Evolutionary conservation across 106 monocot species (phyloP), one percentile per base, ranked within the genome.

Genomic region (Vanilla planifolia): DNA sequence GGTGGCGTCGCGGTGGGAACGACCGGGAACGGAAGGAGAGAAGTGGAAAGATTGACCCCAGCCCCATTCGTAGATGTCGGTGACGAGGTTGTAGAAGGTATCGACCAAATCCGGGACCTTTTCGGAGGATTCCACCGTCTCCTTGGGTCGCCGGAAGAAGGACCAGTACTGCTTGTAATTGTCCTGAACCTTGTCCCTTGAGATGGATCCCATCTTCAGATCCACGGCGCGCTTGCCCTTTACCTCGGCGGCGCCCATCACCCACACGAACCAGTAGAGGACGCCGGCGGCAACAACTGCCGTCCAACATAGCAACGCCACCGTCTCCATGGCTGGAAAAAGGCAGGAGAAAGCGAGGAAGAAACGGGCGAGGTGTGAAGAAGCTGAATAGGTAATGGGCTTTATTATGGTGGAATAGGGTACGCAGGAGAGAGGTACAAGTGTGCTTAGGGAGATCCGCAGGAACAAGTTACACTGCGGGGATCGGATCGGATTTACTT

Each of bases 1-100:
- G 44, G 88, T 89, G 68, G 79, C 80, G 8, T 80, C 84, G 21
- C 69, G 74, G 71, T 89, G 84, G 63, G 89, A 84, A 6, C 33
- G 62, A 64, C 67, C 70, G 48, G 65, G 75, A 69, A 80, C 2
- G 50, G 84, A 62, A 8, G 89, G 89, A 55, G 84, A 84, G 84
- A 89, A 89, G 74, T 89, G 89, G 77, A 89, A 84, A 78, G 80
- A 80, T 68, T 89, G 89, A 51, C 89, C 89, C 89, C 84, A 84
- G 3, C 89, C 89, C 89, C 89, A 89, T 65, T 84, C 80, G 80
- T 80, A 80, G 65, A 89, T 84, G 74, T 80, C 89, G 40, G 80
- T 84, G 43, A 89, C 83, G 47, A 89, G 89, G 77, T 89, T 83
- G 80, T 89, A 89, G 74, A 83, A 89, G 58, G 88, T 89, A 68